Base-by-base conservation (phyloP, 306 rosid genomes). In the Biancaea sappan region DNA sequence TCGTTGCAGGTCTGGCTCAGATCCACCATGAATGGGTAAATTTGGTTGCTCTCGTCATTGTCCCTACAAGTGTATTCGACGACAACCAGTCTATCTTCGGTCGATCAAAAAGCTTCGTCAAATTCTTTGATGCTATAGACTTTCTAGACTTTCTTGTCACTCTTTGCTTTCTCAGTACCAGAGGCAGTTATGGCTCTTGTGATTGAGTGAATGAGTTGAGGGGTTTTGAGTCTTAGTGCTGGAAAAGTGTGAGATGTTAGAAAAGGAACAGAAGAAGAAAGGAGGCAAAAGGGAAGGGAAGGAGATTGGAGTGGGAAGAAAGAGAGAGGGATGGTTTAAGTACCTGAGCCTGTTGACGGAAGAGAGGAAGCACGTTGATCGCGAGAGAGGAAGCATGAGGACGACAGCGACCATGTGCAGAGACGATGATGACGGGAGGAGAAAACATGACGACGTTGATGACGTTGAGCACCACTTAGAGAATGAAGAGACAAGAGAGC, bases 11-110 rank as follows among this genome's bases (percentile, higher is more conserved):
- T 89, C 1, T 86, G 75, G 74, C 98, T 94, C 2, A 94, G 88
- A 0, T 87, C 88, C 3, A 91, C 98, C 88, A 94, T 81, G 79
- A 91, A 94, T 1, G 98, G 98, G 72, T 89, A 94, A 67, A 94
- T 94, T 7, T 84, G 58, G 40, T 69, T 80, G 87, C 96, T 94
- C 9, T 86, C 71, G 0, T 0, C 0, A 67, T 86, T 87, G 41
- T 78, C 7, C 12, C 88, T 89, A 4, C 81, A 82, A 0, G 94
- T 97, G 79, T 64, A 94, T 58, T 94, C 98, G 0, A 94, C 98
- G 1, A 94, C 98, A 0, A 94, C 98, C 0, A 94, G 90, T 75
- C 77, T 94, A 79, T 80, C 72, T 29, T 94, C 91, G 0, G 98
- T 97, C 2, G 56, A 21, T 15, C 35, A 18, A 1, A 94, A 91